Base-by-base conservation (phyloP, 1,284 basidiomycete species). In the Entoloma clypeatum region DNA sequence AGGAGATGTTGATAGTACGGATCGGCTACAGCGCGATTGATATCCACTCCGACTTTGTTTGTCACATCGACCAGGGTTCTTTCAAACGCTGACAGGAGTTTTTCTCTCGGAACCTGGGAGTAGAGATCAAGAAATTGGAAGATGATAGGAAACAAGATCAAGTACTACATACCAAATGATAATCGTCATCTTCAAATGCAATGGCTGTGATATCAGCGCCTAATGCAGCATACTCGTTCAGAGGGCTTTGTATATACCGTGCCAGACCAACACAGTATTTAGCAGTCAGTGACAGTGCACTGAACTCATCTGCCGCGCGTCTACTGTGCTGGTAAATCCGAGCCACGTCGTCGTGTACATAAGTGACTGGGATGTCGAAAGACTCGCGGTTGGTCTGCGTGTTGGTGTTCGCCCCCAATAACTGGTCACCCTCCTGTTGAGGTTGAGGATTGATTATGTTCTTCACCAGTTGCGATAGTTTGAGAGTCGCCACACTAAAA, bases 241-340 rank as follows among this genome's bases (percentile, higher is more conserved):
- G 67, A 1, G 96, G 96, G 56, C 84, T 95, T 63, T 99, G 96
- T 7, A 80, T 75, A 60, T 96, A 99, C 42, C 96, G 81, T 28
- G 94, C 94, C 50, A 99, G 67, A 36, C 90, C 97, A 33, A 99
- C 75, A 53, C 95, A 98, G 60, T 98, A 99, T 60, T 91, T 88
- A n/a, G 84, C 87, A 36, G 87, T 82, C 11, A 80, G 67, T 1
- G 85, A 82, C 30, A 97, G 68, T 1, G 86, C 75, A 29, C 85
- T 83, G 60, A 92, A 94, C 64, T 99, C 96, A 43, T 82, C 81
- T 25, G 76, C 72, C 0, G 92, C 92, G 29, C 94, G 85, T 48
- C 81, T 77, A 56, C 90, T 94, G 59, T 93, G 84, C 67, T 95
- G 93, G 65, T 92, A 99, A 38, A 98, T 79, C 33, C 94, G 79